Percentiles rank a stretch among this genome's conserved stretches.
These are phyloP conservation scores for Teunomyces atbi DNA, from an alignment of 805 yeast genomes.

Conservation along the genomic window DNA sequence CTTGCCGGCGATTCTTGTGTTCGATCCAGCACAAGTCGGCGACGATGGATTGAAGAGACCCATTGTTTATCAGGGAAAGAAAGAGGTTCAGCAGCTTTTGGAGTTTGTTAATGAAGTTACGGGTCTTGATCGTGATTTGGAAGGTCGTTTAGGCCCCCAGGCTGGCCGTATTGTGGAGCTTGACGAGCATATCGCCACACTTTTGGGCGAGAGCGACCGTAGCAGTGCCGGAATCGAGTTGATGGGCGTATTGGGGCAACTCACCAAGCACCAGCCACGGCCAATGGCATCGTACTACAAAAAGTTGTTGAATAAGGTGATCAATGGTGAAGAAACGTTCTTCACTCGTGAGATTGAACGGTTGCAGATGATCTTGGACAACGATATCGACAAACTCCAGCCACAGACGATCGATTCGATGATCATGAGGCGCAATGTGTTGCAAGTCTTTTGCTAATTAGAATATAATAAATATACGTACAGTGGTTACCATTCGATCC, in stretches of 20 bases:
- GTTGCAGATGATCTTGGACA: conserved; percentile 40
- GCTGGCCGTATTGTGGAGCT: conserved; percentile 31
- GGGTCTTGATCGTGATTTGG: conserved; percentile 27
- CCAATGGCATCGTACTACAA: conserved; percentile 44
- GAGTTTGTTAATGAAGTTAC: conserved; percentile 26
- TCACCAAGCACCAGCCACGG: not conserved
- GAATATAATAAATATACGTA: not conserved
- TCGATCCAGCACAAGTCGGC: conserved; percentile 28
- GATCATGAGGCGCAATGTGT: conserved; percentile 50
- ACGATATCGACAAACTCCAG: conserved; percentile 32
- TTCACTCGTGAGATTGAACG: conserved; percentile 47
- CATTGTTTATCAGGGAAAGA: conserved; percentile 23
- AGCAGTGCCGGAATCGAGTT: not conserved
- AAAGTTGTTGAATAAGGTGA: conserved; percentile 44
- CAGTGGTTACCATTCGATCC: conserved; percentile 55
- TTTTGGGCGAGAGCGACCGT: conserved; percentile 2
- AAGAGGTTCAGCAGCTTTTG: conserved; percentile 20
- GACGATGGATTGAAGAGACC: conserved; percentile 27
- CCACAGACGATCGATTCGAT: conserved; percentile 50
- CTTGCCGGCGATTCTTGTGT: conserved; percentile 56
- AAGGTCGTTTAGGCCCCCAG: conserved; percentile 29
- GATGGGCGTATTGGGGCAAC: not conserved
- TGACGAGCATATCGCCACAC: conserved; percentile 13
- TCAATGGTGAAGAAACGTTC: conserved; percentile 44
- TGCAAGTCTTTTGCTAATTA: conserved; percentile 19